Base-by-base conservation (phyloP, 306 rosid genomes). In the Malus sieversii region DNA sequence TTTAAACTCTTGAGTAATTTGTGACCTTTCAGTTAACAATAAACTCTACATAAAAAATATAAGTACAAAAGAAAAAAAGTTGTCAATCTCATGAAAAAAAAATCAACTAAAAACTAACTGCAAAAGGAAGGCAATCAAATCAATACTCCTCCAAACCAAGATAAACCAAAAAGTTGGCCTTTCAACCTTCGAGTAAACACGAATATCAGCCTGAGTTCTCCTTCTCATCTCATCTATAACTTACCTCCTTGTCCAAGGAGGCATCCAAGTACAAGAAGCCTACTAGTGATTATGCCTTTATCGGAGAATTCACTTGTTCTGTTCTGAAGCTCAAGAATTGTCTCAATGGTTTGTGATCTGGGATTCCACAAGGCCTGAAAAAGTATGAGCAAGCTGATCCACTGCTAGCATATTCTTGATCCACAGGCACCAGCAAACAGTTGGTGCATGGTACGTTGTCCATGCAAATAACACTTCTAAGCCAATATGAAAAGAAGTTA, bases 261-360 rank as follows among this genome's bases (percentile, higher is more conserved):
- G 33, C 33, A 30, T 30, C 33, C 33, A 30, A 30, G 33, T 30
- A 30, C 33, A 30, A 30, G 33, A 30, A 30, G 33, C 33, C 33
- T 30, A 30, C 1, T 30, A 30, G 33, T 30, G 33, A 30, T 30
- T 4, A 30, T 30, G 33, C 33, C 33, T 30, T 30, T 30, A 30
- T 30, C 33, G 33, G 33, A 4, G 33, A 30, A 30, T 30, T 30
- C 33, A 30, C 33, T 30, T 30, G 1, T 30, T 0, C 33, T 30
- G 33, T 30, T 30, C 33, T 30, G 33, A 30, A 30, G 33, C 33
- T 30, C 33, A 30, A 30, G 1, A 78, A 79, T 75, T 71, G 86
- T 81, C 66, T 75, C 86, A 75, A 83, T 71, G 66, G 81, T 79
- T 60, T 78, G 78, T 35, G 83, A 79, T 71, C 77, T 75, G 60